Evolutionary conservation across 306 rosid species (phyloP).

Genomic region (Vigna trinervia): DNA sequence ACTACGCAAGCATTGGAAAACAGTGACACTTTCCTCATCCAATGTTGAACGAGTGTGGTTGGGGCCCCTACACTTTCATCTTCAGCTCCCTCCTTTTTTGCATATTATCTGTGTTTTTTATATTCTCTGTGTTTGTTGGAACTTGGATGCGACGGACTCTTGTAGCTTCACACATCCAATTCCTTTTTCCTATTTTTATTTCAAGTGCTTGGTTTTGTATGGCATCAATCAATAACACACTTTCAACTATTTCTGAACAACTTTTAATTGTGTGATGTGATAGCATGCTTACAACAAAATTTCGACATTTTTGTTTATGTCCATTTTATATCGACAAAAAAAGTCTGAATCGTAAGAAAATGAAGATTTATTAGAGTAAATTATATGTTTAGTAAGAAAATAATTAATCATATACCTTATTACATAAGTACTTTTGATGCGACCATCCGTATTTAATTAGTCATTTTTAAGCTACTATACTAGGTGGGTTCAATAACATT

Average conservation of each 20-base stretch:
- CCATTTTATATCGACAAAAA: neutral
- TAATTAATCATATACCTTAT: too few species aligned
- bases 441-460: too few species aligned
- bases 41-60: conserved; percentile 8
- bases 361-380: too few species aligned
- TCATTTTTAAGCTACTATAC: too few species aligned
- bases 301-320: neutral
- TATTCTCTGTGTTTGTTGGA: neutral
- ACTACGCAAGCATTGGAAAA: conserved; percentile 1
- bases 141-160: neutral
- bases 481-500: too few species aligned
- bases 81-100: neutral
- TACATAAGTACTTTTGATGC: too few species aligned
- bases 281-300: neutral
- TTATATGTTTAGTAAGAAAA: too few species aligned
- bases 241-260: conserved; percentile 23
- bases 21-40: conserved; percentile 5
- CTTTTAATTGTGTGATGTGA: conserved; percentile 15
- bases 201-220: conserved; percentile 10
- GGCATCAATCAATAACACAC: conserved; percentile 3
- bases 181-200: neutral
- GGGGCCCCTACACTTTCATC: conserved; percentile 19
- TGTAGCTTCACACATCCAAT: neutral
- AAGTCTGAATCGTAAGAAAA: too few species aligned
- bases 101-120: neutral